phyloP scores from a whole-genome alignment of 1,139 yeast species.

The Pichia sp. region DNA sequence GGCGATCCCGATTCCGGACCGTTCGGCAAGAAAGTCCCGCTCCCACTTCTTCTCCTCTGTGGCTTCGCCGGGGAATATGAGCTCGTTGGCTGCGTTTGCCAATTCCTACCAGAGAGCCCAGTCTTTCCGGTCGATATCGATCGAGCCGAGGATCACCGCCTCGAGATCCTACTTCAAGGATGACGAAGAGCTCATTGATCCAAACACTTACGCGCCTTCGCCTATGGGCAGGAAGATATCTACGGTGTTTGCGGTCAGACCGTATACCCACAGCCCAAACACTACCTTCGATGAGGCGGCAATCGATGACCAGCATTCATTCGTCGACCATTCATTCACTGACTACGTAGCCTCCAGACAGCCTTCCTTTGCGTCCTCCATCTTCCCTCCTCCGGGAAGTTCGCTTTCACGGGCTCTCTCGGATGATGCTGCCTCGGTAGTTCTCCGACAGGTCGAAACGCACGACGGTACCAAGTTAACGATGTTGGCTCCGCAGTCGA shows the following conservation, averaged over 20 bases:
- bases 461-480: slow-evolving; percentile 71
- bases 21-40: slow-evolving; percentile 15
- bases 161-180: slow-evolving; percentile 49
- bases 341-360: slow-evolving; percentile 23
- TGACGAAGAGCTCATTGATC: slow-evolving; percentile 64
- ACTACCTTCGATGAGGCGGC: slow-evolving; percentile 34
- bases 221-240: slow-evolving; percentile 61
- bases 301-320: slow-evolving; percentile 32
- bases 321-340: slow-evolving; percentile 27
- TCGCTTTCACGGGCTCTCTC: slow-evolving; percentile 22
- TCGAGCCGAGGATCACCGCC: slow-evolving; percentile 44
- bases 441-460: slow-evolving; percentile 57
- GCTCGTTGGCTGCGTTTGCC: slow-evolving; percentile 70
- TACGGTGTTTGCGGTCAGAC: slow-evolving; percentile 37
- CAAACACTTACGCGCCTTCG: slow-evolving; percentile 66
- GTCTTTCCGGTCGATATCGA: slow-evolving; percentile 51
- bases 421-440: slow-evolving; percentile 27
- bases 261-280: slow-evolving; percentile 17
- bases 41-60: slow-evolving; percentile 29
- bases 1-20: slow-evolving; percentile 23
- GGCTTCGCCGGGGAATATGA: slow-evolving; percentile 40
- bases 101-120: slow-evolving; percentile 77
- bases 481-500: slow-evolving; percentile 81
- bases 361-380: slow-evolving; percentile 19
- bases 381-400: slow-evolving; percentile 21